phyloP scores from a whole-genome alignment of 2,329 filamentous ascomycete species.

The Colletotrichum euphorbiae region DNA sequence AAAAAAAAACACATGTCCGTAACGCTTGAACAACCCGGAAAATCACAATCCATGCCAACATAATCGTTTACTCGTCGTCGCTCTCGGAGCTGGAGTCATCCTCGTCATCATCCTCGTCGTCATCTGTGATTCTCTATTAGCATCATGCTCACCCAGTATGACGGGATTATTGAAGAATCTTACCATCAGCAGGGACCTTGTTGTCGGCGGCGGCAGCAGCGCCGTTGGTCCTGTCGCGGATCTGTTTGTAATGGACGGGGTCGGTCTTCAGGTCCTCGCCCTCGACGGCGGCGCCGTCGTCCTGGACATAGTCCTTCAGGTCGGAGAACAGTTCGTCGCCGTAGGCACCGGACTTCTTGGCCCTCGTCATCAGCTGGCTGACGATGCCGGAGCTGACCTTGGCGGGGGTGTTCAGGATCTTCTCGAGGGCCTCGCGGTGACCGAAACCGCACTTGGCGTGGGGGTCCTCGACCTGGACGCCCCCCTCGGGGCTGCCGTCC shows the following conservation, averaged over 20 bases:
- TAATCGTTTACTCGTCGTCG: slow-evolving; percentile 29
- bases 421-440: slow-evolving; percentile 34
- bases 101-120: slow-evolving; percentile 36
- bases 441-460: slow-evolving; percentile 37
- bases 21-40: slow-evolving; percentile 14
- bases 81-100: slow-evolving; percentile 36
- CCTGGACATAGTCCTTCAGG: slow-evolving; percentile 35
- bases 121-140: not conserved
- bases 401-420: slow-evolving; percentile 36
- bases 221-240: slow-evolving; percentile 14
- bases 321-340: slow-evolving; percentile 35
- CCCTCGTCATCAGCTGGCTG: slow-evolving; percentile 31
- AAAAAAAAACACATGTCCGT: slow-evolving; percentile 24
- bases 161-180: not conserved
- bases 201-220: slow-evolving; percentile 14
- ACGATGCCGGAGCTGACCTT: slow-evolving; percentile 31
- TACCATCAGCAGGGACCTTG: slow-evolving; percentile 34
- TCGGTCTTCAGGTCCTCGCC: slow-evolving; percentile 35
- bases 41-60: not conserved
- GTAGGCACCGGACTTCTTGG: slow-evolving; percentile 34
- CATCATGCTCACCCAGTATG: not conserved
- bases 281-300: slow-evolving; percentile 31
- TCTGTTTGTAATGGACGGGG: slow-evolving; percentile 38
- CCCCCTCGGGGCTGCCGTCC: slow-evolving; percentile 24
- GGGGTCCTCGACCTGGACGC: slow-evolving; percentile 21